Percentiles rank a stretch among this genome's conserved stretches.
These are phyloP conservation scores for Brasenia schreberi DNA, from an alignment of 164 flowering plant species.

Conservation along the genomic window DNA sequence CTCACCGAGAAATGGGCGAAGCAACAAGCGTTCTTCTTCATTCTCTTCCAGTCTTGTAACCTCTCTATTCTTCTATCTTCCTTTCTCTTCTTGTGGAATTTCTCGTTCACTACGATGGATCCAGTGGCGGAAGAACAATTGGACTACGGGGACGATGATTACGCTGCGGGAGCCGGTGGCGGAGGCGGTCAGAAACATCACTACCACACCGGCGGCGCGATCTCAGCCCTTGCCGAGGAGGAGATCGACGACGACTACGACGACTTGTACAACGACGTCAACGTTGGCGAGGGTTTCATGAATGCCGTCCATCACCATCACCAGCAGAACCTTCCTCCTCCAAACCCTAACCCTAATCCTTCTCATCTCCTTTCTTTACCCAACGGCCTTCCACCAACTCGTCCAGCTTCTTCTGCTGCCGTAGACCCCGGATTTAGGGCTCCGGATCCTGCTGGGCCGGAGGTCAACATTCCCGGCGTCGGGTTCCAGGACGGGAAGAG, in stretches of 20 bases:
- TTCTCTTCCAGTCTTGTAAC: no score
- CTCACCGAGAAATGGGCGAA: no score
- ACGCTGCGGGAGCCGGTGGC: conserved; percentile 1
- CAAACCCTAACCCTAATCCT: conserved; percentile 4
- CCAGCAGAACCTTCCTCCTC: neutral
- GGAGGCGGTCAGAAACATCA: conserved; percentile 50
- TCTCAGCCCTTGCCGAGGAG: conserved; percentile 69
- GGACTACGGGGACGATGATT: conserved; percentile 68
- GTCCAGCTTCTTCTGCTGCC: neutral
- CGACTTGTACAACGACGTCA: conserved; percentile 64
- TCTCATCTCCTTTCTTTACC: conserved; percentile 1
- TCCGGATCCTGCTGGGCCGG: neutral
- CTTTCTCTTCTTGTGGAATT: neutral
- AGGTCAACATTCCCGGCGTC: neutral
- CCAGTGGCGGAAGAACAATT: conserved; percentile 61
- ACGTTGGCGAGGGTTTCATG: conserved; percentile 56
- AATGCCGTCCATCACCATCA: conserved; percentile 28
- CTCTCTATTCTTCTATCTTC: neutral
- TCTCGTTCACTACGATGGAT: conserved; percentile 23
- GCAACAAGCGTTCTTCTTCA: no score
- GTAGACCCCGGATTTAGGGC: neutral
- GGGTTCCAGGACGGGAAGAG: neutral
- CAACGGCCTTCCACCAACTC: neutral
- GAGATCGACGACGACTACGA: conserved; percentile 61
- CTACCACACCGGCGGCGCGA: conserved; percentile 65